These are phyloP conservation scores for Venturia carpophila DNA, from an alignment of 2,329 filamentous ascomycete species.

Conservation along the genomic window DNA sequence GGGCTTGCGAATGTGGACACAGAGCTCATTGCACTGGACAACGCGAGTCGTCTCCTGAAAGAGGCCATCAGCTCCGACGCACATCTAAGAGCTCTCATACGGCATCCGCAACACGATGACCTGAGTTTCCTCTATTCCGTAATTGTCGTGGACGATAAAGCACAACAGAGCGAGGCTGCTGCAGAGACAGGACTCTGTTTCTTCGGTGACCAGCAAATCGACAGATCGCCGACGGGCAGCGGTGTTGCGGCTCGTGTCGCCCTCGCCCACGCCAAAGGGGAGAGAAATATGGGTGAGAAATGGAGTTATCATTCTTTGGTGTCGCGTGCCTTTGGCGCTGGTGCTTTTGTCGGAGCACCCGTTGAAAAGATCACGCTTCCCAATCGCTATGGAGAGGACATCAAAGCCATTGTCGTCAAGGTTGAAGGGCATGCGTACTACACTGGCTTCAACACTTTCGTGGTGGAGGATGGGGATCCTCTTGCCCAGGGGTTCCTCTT, in stretches of 20 bases:
- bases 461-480: conserved; percentile 21
- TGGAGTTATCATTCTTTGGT: conserved; percentile 24
- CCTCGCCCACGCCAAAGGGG: conserved; percentile 21
- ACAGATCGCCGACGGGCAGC: conserved; percentile 35
- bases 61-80: conserved; percentile 23
- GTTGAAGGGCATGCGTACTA: conserved; percentile 23
- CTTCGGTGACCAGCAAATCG: conserved; percentile 41
- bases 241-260: conserved; percentile 29
- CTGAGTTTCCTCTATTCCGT: conserved; percentile 36
- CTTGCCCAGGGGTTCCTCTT: conserved; percentile 21
- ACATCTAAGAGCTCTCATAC: conserved; percentile 23
- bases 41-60: conserved; percentile 31
- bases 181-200: conserved; percentile 28
- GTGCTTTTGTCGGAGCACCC: conserved; percentile 20
- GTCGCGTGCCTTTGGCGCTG: conserved; percentile 21
- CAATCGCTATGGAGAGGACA: conserved; percentile 17
- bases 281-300: conserved; percentile 19
- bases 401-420: conserved; percentile 20
- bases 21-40: conserved; percentile 28
- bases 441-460: conserved; percentile 20
- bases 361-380: background rate
- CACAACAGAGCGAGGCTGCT: background rate
- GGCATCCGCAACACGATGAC: conserved; percentile 29
- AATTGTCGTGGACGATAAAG: conserved; percentile 31
- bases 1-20: conserved; percentile 22